These are phyloP conservation scores for Penicillium sp. DNA, from an alignment of 2,329 filamentous ascomycete species.

Conservation along the genomic window DNA sequence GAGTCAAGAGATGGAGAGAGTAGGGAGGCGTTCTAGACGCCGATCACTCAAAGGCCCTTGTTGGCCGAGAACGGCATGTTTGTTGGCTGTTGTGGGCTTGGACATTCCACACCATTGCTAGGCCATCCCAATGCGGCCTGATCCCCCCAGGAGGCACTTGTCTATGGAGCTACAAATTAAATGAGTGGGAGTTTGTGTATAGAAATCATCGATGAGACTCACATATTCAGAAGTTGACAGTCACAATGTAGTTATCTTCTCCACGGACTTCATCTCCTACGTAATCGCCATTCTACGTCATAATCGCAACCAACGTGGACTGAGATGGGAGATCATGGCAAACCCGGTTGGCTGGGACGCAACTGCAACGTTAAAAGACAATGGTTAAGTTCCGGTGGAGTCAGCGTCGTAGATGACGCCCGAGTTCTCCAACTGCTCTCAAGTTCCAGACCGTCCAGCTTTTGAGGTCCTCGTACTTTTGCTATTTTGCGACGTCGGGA, in stretches of 20 bases:
- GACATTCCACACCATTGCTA: neutral
- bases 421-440: neutral
- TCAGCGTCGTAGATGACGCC: slow-evolving; percentile 20
- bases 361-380: slow-evolving; percentile 26
- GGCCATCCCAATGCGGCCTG: neutral
- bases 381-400: slow-evolving; percentile 20
- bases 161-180: too few relatives aligned
- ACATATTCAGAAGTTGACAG: neutral
- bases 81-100: neutral
- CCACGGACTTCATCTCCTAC: neutral
- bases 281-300: slow-evolving; percentile 5
- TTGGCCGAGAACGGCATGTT: slow-evolving; percentile 24
- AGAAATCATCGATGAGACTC: neutral
- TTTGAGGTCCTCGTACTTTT: neutral
- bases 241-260: neutral
- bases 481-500: neutral
- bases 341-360: slow-evolving; percentile 12
- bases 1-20: neutral
- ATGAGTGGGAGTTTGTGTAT: too few relatives aligned
- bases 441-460: neutral
- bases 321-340: neutral
- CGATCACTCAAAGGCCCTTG: neutral
- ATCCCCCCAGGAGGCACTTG: too few relatives aligned
- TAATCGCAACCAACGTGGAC: neutral
- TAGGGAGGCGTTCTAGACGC: slow-evolving; percentile 7